A percentile compares a stretch with the other conserved stretches of the same genome.
Evolutionary conservation across 805 yeast genomes (phyloP).

Genomic region (Candida hungchunana): DNA sequence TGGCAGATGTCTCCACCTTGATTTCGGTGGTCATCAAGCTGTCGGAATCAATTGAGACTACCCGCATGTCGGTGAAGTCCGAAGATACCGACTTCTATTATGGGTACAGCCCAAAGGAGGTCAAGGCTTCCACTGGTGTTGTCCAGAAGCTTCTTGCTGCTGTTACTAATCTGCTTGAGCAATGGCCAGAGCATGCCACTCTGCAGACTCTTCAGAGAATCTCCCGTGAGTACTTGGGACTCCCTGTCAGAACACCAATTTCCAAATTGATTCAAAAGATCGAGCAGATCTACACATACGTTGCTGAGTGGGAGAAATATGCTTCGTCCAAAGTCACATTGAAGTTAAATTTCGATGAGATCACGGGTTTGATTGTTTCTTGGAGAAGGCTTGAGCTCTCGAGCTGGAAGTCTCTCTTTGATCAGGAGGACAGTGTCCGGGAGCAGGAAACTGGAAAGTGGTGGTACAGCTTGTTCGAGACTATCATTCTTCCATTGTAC

Average conservation of each 20-base stretch:
- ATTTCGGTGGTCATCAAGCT: conserved; percentile 34
- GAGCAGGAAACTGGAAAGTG: conserved; percentile 61
- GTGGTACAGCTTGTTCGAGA: conserved; percentile 92
- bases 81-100: conserved; percentile 57
- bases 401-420: conserved; percentile 78
- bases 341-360: conserved; percentile 44
- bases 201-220: conserved; percentile 61
- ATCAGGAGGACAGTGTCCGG: conserved; percentile 50
- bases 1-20: conserved; percentile 29
- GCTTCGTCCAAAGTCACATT: conserved; percentile 77
- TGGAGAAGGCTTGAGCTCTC: conserved; percentile 90
- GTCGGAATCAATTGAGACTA: conserved; percentile 30
- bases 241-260: conserved; percentile 65
- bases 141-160: conserved; percentile 41
- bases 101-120: conserved; percentile 57
- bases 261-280: conserved; percentile 74
- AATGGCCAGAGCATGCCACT: conserved; percentile 97
- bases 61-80: conserved; percentile 23
- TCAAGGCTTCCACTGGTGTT: conserved; percentile 51
- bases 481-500: conserved; percentile 47
- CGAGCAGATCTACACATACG: conserved; percentile 79
- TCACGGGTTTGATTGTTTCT: conserved; percentile 68
- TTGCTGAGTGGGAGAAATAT: conserved; percentile 92
- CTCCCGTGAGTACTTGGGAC: conserved; percentile 59
- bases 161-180: conserved; percentile 43